These are phyloP conservation scores for Claviceps pazoutovae DNA, from an alignment of 2,329 filamentous ascomycete species.

Conservation along the genomic window DNA sequence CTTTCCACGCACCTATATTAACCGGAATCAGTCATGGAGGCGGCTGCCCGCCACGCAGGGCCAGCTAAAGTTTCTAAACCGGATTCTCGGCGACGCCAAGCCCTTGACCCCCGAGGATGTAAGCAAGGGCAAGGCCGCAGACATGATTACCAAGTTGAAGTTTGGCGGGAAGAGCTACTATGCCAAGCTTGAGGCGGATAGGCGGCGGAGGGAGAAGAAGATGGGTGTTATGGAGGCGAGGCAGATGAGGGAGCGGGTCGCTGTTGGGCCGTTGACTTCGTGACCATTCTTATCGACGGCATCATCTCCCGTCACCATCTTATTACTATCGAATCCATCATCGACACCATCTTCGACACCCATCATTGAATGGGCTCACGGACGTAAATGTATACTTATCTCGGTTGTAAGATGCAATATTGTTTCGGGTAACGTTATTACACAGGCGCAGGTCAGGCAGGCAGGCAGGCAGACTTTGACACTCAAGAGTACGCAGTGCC, in stretches of 20 bases:
- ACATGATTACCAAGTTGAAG: conserved; percentile 88
- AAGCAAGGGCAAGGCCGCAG: conserved; percentile 67
- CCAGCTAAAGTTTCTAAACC: conserved; percentile 59
- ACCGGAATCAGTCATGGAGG: conserved; percentile 56
- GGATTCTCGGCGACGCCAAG: conserved; percentile 38
- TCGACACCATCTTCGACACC: too few relatives aligned
- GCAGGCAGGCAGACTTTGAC: too few relatives aligned
- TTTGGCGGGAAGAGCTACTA: conserved; percentile 62
- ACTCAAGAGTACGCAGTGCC: too few relatives aligned
- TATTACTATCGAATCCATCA: too few relatives aligned
- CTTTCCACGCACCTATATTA: conserved; percentile 56
- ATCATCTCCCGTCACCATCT: not conserved
- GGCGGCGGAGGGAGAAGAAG: conserved; percentile 32
- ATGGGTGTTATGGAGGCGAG: conserved; percentile 23
- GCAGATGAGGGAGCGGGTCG: conserved; percentile 35
- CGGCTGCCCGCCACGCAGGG: conserved; percentile 45
- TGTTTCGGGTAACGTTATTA: too few relatives aligned
- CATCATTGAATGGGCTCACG: too few relatives aligned
- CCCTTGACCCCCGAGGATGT: conserved; percentile 41
- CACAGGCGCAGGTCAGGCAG: too few relatives aligned
- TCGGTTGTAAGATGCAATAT: too few relatives aligned
- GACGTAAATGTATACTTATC: too few relatives aligned
- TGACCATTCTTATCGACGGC: conserved; percentile 4
- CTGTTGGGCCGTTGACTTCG: conserved; percentile 36
- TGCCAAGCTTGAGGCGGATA: conserved; percentile 35